Conservation (phyloP, 371 early-diverging fungal genomes). For the Apophysomyces ossiformis region DNA sequence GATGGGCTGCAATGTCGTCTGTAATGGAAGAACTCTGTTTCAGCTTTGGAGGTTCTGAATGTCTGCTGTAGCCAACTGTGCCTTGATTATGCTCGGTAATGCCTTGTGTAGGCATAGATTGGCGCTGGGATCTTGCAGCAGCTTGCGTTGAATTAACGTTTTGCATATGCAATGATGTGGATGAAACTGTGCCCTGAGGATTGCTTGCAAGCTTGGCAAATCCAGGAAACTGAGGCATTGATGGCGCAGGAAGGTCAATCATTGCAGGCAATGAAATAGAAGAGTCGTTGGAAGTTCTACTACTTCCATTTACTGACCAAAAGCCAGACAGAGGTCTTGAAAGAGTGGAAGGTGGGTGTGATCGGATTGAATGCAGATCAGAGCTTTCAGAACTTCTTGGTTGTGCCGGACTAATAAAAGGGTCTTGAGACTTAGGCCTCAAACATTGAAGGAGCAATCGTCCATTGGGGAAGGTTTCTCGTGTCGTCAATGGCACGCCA, state of each 20-base stretch:
- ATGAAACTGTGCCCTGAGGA: conserved; percentile 34
- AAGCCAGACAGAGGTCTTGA: conserved; percentile 36
- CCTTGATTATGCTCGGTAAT: conserved; percentile 1
- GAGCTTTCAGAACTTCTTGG: conserved; percentile 36
- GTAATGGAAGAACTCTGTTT: conserved; percentile 1
- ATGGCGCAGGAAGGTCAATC: conserved; percentile 20
- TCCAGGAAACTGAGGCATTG: conserved; percentile 43
- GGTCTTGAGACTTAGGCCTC: conserved; percentile 45
- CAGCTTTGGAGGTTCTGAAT: conserved; percentile 6
- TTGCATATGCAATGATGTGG: conserved; percentile 31
- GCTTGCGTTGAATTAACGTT: conserved; percentile 29
- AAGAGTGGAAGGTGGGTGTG: conserved; percentile 27
- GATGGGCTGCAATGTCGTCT: not conserved
- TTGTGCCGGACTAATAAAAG: conserved; percentile 34
- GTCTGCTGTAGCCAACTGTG: conserved; percentile 10
- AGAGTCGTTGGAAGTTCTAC: conserved; percentile 41
- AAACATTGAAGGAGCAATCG: conserved; percentile 54
- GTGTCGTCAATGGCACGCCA: conserved; percentile 57
- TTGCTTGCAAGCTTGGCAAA: conserved; percentile 39
- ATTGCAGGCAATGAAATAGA: conserved; percentile 28
- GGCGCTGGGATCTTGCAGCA: conserved; percentile 20
- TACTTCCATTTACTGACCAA: conserved; percentile 40
- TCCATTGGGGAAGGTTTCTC: conserved; percentile 66
- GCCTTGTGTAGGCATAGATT: conserved; percentile 23
- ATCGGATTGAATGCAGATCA: conserved; percentile 36